Percentiles rank a stretch among this genome's conserved stretches.
phyloP scores from a whole-genome alignment of 371 early-diverging fungal genomes.

The Syncephalis fuscata region DNA sequence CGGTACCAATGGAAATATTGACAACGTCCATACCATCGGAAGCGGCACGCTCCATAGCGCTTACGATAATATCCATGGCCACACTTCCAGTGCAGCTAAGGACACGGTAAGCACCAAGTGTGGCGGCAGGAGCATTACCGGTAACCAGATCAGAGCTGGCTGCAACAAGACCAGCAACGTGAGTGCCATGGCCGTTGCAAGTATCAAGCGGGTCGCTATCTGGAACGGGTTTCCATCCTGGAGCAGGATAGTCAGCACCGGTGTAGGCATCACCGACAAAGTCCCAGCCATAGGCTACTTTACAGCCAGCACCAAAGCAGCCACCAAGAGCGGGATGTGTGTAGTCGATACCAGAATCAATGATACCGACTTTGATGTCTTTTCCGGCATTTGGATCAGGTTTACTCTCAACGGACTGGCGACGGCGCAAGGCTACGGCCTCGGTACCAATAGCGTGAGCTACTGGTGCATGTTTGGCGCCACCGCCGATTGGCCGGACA shows the following conservation, averaged over 20 bases:
- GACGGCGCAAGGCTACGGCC: too few relatives aligned
- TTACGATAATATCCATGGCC: constrained; percentile 28
- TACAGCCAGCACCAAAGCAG: constrained; percentile 23
- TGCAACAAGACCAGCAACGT: constrained; percentile 37
- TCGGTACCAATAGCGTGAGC: too few relatives aligned
- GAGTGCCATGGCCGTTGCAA: constrained; percentile 31
- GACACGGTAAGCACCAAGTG: constrained; percentile 31
- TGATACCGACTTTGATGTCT: constrained; percentile 42
- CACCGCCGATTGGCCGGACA: too few relatives aligned
- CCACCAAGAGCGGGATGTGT: constrained; percentile 31
- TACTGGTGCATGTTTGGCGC: too few relatives aligned
- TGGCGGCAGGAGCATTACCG: constrained; percentile 43
- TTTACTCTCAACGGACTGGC: too few relatives aligned
- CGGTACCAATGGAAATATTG: constrained; percentile 49
- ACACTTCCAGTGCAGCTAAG: constrained; percentile 42
- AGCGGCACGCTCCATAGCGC: constrained; percentile 37
- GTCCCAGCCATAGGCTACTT: constrained; percentile 21
- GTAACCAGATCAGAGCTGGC: constrained; percentile 19
- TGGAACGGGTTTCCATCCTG: constrained; percentile 14
- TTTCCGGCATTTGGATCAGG: constrained; percentile 19
- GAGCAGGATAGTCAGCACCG: constrained; percentile 5
- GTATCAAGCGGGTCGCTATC: constrained; percentile 31
- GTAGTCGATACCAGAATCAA: constrained; percentile 33
- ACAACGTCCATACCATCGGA: constrained; percentile 40
- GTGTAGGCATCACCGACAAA: constrained; percentile 16